phyloP scores from a whole-genome alignment of 2,329 filamentous ascomycete genomes.

The Calonectria montana region DNA sequence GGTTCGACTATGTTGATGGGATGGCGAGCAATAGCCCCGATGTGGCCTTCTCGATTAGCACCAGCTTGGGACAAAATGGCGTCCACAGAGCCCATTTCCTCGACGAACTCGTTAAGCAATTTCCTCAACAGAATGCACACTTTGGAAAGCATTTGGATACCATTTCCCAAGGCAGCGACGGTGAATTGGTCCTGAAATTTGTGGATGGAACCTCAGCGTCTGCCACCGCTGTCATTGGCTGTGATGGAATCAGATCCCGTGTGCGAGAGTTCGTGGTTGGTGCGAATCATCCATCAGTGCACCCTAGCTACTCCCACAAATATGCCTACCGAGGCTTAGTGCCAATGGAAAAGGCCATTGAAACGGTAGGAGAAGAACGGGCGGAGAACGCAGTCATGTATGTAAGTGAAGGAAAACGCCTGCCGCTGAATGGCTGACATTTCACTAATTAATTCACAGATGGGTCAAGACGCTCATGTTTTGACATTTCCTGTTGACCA shows the following conservation, averaged over 20 bases:
- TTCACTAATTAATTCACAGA: neutral
- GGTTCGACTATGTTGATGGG: neutral
- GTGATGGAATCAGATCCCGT: neutral
- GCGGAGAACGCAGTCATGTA: neutral
- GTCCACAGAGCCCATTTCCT: neutral
- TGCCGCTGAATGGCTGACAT: neutral
- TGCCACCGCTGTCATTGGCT: neutral
- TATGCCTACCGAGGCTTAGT: neutral
- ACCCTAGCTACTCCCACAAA: neutral
- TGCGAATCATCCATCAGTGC: neutral
- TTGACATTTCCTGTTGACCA: neutral
- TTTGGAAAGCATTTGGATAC: neutral
- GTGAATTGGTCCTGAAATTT: neutral
- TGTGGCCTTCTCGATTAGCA: neutral
- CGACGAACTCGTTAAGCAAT: neutral
- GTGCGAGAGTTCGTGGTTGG: neutral
- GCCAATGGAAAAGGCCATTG: neutral
- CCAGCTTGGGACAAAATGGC: neutral
- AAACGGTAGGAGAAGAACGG: neutral
- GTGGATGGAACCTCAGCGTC: neutral
- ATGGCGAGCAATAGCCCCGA: neutral
- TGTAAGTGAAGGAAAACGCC: neutral
- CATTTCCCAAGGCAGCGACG: neutral
- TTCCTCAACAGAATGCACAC: neutral
- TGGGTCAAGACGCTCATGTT: neutral